A percentile compares a stretch with the other conserved stretches of the same genome.
Conservation (phyloP, 1,139 yeast genomes). For the Taphrina flavorubra region DNA sequence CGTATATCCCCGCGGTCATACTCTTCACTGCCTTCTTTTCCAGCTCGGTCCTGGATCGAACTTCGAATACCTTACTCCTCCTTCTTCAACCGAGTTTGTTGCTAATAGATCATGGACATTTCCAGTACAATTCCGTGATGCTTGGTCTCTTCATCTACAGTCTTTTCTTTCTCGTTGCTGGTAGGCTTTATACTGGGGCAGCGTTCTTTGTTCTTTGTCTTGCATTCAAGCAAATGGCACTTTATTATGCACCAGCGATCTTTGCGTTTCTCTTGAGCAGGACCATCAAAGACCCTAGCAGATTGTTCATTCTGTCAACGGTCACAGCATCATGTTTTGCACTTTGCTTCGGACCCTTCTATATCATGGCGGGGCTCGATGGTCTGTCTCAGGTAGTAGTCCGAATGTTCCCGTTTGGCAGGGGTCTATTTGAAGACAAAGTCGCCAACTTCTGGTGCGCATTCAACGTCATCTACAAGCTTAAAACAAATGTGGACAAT, state of each 20-base stretch:
- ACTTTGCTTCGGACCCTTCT: constrained; percentile 67
- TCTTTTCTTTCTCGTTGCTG: constrained; percentile 68
- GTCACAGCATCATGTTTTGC: constrained; percentile 66
- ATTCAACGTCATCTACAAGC: constrained; percentile 74
- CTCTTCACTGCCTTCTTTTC: constrained; percentile 53
- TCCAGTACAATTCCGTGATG: constrained; percentile 91
- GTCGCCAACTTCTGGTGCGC: constrained; percentile 98
- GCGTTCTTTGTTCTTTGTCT: constrained; percentile 77
- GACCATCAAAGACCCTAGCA: constrained; percentile 50
- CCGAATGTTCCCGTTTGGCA: constrained; percentile 85
- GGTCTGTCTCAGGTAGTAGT: constrained; percentile 54
- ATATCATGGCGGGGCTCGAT: constrained; percentile 51
- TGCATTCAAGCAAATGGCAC: constrained; percentile 92
- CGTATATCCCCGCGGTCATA: constrained; percentile 83
- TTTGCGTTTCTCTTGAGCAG: constrained; percentile 74
- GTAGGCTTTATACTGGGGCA: constrained; percentile 72
- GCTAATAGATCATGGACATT: constrained; percentile 94
- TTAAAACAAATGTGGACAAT: constrained; percentile 54
- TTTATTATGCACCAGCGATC: constrained; percentile 88
- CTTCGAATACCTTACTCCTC: constrained; percentile 46
- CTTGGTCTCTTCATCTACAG: constrained; percentile 78
- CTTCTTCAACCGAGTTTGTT: constrained; percentile 67
- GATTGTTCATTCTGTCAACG: constrained; percentile 58
- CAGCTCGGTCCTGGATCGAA: constrained; percentile 18
- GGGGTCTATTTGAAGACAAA: constrained; percentile 97